phyloP scores from a whole-genome alignment of 495 filamentous ascomycete species.

The Pyronema omphalodes region DNA sequence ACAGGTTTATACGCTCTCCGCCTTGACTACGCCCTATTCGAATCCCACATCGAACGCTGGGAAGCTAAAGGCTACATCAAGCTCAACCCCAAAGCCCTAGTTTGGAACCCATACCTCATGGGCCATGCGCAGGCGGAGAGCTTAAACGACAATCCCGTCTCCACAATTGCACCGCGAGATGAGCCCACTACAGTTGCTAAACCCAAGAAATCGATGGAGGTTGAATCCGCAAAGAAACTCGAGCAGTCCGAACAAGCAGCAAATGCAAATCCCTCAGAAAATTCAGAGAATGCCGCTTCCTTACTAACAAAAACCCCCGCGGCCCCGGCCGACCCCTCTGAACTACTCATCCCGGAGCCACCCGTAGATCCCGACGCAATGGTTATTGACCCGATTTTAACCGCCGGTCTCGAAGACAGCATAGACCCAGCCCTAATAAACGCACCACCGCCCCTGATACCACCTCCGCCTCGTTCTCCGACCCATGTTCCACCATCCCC shows the following conservation, averaged over 20 bases:
- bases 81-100: conserved; percentile 60
- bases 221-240: background rate
- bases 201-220: background rate
- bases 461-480: conserved; percentile 9
- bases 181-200: conserved; percentile 23
- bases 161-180: conserved; percentile 71
- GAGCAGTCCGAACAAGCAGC: background rate
- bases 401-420: background rate
- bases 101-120: conserved; percentile 98
- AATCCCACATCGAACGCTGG: conserved; percentile 69
- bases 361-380: background rate
- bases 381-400: background rate
- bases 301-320: too few species aligned
- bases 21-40: conserved; percentile 62
- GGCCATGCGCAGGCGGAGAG: conserved; percentile 64
- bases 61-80: conserved; percentile 71
- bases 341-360: too few species aligned
- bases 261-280: background rate
- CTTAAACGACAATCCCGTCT: conserved; percentile 36
- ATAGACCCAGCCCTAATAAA: conserved; percentile 1
- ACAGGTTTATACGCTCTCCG: conserved; percentile 78
- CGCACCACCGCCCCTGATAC: conserved; percentile 7
- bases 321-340: too few species aligned
- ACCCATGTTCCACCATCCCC: conserved; percentile 8
- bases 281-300: too few species aligned